Evolutionary conservation across 768 basidiomycete genomes (phyloP).

Genomic region (Naganishia vishniacii): DNA sequence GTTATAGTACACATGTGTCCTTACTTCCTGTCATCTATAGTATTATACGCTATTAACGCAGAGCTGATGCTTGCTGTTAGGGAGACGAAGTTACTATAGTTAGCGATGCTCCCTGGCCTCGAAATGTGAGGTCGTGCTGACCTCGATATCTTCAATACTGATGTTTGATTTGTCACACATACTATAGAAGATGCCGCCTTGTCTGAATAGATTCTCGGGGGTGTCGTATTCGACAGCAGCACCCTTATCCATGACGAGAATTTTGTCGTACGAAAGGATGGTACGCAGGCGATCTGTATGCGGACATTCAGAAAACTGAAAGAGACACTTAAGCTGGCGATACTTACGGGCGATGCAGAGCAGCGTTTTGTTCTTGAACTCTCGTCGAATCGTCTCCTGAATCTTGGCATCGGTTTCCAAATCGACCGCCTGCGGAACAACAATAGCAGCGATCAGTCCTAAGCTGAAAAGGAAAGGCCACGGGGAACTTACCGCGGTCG

Average conservation of each 20-base stretch:
- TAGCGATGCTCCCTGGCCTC: neutral
- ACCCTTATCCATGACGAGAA: conserved; percentile 80
- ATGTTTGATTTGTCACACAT: conserved; percentile 85
- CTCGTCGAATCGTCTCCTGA: conserved; percentile 77
- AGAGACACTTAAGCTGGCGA: neutral
- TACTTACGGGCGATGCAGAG: conserved; percentile 77
- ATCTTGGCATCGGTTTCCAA: conserved; percentile 87
- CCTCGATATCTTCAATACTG: conserved; percentile 62
- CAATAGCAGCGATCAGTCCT: neutral
- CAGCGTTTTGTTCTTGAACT: conserved; percentile 79
- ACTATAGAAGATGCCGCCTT: conserved; percentile 67
- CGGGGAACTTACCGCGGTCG: conserved; percentile 70
- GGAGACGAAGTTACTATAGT: neutral
- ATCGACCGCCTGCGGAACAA: conserved; percentile 44
- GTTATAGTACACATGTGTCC: no score
- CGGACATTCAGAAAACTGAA: neutral
- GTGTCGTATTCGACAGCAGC: conserved; percentile 78
- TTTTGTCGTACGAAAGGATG: conserved; percentile 79
- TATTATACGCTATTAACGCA: neutral
- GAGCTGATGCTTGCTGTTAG: conserved; percentile 3
- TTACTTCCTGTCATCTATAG: neutral
- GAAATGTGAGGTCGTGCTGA: neutral
- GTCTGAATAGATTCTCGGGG: conserved; percentile 60
- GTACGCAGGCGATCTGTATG: conserved; percentile 70
- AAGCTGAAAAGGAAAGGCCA: no score